Conservation (phyloP, 2,329 filamentous ascomycete species). For the Xylaria sp. region DNA sequence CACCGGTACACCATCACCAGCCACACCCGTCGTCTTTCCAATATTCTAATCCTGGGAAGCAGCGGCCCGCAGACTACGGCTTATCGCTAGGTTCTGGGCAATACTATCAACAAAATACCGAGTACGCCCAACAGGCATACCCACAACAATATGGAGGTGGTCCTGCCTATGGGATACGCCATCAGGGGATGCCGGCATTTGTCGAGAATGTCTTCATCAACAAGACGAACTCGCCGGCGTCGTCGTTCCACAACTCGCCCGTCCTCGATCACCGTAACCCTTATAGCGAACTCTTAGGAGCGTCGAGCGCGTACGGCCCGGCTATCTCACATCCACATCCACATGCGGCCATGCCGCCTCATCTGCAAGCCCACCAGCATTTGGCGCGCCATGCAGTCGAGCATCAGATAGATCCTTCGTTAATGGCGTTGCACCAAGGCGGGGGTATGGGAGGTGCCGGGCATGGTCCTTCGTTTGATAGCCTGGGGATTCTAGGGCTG, state of each 20-base stretch:
- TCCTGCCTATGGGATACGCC: conserved; percentile 12
- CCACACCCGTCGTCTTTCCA: conserved; percentile 44
- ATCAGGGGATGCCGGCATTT: conserved; percentile 14
- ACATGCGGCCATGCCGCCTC: conserved; percentile 14
- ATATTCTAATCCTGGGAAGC: conserved; percentile 45
- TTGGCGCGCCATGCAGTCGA: conserved; percentile 11
- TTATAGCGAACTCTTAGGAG: conserved; percentile 38
- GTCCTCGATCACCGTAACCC: conserved; percentile 35
- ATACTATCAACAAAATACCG: conserved; percentile 47
- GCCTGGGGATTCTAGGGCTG: conserved; percentile 31
- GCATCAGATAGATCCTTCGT: conserved; percentile 27
- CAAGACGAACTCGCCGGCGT: conserved; percentile 34
- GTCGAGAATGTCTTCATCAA: conserved; percentile 36
- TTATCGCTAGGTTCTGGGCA: conserved; percentile 38
- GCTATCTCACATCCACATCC: conserved; percentile 12
- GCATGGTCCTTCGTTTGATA: conserved; percentile 27
- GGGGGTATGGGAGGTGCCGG: not conserved
- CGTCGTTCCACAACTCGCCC: conserved; percentile 27
- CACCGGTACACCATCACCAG: conserved; percentile 24
- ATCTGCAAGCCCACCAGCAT: conserved; percentile 9
- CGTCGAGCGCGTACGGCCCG: conserved; percentile 9
- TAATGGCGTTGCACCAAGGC: conserved; percentile 19
- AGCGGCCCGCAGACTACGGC: conserved; percentile 47
- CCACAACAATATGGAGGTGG: conserved; percentile 23
- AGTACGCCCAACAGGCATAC: conserved; percentile 30